Percentiles rank a stretch among this genome's conserved stretches.
phyloP scores from a whole-genome alignment of 192 early-diverging fungal species.

The Rhizophagus clarus region DNA sequence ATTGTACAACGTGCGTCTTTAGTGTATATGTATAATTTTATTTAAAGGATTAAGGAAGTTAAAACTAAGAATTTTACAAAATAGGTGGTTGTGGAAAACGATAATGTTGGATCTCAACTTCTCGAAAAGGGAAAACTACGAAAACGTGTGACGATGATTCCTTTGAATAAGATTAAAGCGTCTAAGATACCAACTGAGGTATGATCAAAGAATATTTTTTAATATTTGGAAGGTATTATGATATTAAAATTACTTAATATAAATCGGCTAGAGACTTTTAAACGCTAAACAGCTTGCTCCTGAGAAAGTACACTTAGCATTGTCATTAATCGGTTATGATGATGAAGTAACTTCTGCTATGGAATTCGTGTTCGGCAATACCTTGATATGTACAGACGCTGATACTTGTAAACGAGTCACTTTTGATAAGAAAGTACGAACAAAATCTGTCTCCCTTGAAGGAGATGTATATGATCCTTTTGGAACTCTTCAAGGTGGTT shows the following conservation, averaged over 20 bases:
- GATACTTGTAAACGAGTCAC: conserved; percentile 85
- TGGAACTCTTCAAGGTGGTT: conserved; percentile 92
- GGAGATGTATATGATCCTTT: conserved; percentile 97
- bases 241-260: conserved; percentile 33
- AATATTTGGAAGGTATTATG: neutral
- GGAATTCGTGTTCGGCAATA: conserved; percentile 91
- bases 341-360: conserved; percentile 82
- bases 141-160: conserved; percentile 87
- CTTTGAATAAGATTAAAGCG: conserved; percentile 91
- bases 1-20: conserved; percentile 77
- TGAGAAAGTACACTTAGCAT: conserved; percentile 86
- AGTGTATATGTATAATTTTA: neutral
- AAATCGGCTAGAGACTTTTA: conserved; percentile 52
- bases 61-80: neutral
- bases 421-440: conserved; percentile 80
- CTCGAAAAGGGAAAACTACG: conserved; percentile 76
- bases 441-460: conserved; percentile 93
- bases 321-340: conserved; percentile 82
- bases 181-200: conserved; percentile 57
- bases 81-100: conserved; percentile 89
- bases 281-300: conserved; percentile 82
- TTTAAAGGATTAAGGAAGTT: neutral
- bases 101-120: conserved; percentile 79
- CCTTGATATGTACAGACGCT: conserved; percentile 87
- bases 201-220: neutral